A percentile compares a stretch with the other conserved stretches of the same genome.
Evolutionary conservation across 2,329 filamentous ascomycete genomes (phyloP).

Genomic region (Botryotinia narcissicola): DNA sequence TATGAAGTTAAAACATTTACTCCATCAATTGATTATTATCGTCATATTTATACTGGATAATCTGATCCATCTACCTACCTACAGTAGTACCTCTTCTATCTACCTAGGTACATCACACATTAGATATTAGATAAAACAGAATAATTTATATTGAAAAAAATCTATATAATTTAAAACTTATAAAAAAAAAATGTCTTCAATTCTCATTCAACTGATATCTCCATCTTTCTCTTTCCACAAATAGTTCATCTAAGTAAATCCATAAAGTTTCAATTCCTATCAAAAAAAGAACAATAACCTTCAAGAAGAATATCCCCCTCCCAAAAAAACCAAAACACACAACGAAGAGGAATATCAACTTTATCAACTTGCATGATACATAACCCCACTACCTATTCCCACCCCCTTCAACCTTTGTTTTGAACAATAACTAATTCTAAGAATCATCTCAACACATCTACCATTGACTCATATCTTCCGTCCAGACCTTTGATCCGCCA

Average conservation of each 20-base stretch:
- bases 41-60: not conserved
- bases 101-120: not conserved
- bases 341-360: conserved; percentile 2
- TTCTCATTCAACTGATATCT: not conserved
- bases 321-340: not conserved
- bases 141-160: not conserved
- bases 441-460: conserved; percentile 29
- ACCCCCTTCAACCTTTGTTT: conserved; percentile 32
- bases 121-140: not conserved
- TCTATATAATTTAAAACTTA: not conserved
- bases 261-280: not conserved
- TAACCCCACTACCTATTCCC: conserved; percentile 5
- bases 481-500: conserved; percentile 24
- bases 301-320: too few relatives aligned
- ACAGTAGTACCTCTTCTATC: not conserved
- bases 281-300: not conserved
- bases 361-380: conserved; percentile 12
- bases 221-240: not conserved
- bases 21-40: too few relatives aligned
- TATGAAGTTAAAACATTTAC: not conserved
- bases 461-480: conserved; percentile 28
- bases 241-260: not conserved
- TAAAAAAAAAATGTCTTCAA: not conserved
- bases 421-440: conserved; percentile 29
- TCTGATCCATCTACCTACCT: not conserved